Evolutionary conservation across 2,329 filamentous ascomycete genomes (phyloP).

Genomic region (Claviceps cyperi): DNA sequence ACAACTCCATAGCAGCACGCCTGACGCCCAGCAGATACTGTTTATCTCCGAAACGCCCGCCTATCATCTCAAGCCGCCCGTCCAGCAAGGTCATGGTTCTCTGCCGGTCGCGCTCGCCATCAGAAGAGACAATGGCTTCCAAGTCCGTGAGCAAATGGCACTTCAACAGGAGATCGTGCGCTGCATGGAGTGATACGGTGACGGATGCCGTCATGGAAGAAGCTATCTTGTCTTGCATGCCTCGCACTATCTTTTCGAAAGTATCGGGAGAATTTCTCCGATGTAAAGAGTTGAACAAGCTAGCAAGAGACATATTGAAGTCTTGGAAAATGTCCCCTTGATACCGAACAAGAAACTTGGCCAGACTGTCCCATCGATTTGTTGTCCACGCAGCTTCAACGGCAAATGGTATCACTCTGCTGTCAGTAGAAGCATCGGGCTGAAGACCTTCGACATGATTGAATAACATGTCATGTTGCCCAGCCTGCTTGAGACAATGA

Average conservation of each 20-base stretch:
- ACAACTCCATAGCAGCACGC: slow-evolving; percentile 73
- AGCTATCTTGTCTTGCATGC: slow-evolving; percentile 55
- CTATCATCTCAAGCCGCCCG: slow-evolving; percentile 73
- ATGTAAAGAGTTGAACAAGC: slow-evolving; percentile 43
- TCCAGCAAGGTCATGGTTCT: slow-evolving; percentile 33
- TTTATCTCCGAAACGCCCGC: slow-evolving; percentile 82
- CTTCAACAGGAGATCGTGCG: slow-evolving; percentile 72
- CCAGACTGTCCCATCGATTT: slow-evolving; percentile 62
- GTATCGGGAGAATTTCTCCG: slow-evolving; percentile 31
- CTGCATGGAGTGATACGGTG: slow-evolving; percentile 69
- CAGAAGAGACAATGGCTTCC: slow-evolving; percentile 52
- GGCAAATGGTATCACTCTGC: slow-evolving; percentile 64
- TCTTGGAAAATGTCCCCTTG: slow-evolving; percentile 37
- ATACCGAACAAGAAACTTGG: slow-evolving; percentile 47
- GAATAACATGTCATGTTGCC: slow-evolving; percentile 78
- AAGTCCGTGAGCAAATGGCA: slow-evolving; percentile 81
- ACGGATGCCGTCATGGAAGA: slow-evolving; percentile 60
- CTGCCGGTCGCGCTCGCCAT: slow-evolving; percentile 24
- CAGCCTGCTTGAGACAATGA: slow-evolving; percentile 84
- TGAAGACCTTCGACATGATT: slow-evolving; percentile 75
- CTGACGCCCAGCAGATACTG: slow-evolving; percentile 82
- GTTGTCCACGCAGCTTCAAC: slow-evolving; percentile 89
- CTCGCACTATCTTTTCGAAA: slow-evolving; percentile 43
- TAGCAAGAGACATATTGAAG: slow-evolving; percentile 71
- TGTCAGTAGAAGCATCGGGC: slow-evolving; percentile 33